Evolutionary conservation across 2,329 filamentous ascomycete genomes (phyloP), one percentile per base, ranked within the genome.

Genomic region (Trichoderma koningiopsis): DNA sequence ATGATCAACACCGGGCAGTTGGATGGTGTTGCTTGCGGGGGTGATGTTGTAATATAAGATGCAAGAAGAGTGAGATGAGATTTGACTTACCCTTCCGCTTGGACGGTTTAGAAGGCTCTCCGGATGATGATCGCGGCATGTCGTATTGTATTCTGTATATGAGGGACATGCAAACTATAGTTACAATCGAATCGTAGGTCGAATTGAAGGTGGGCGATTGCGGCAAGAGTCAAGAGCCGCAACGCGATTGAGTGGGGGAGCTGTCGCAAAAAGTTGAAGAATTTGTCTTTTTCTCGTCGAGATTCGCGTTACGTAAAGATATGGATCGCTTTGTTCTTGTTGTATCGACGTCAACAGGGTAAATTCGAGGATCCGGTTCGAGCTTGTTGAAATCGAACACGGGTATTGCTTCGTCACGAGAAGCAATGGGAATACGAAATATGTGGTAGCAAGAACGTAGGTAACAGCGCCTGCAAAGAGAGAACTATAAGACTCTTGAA

Each of bases 71-170:
- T 13, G 63, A n/a, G 29, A 61, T 33, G 11, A 19, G 19, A 74
- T 77, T 75, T 79, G 19, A 74, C 77, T 75, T 79, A 83, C 82
- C 82, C 77, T 85, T 85, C 70, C 81, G 76, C 78, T 84, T 85
- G 72, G 79, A 77, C 31, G 78, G 71, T 77, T 83, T 84, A 71
- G 76, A 71, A 19, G 81, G 79, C 73, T 84, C 82, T 71, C 78
- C 79, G 68, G 82, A 83, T 65, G 80, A 78, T 75, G 82, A 81
- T 71, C 79, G 80, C 70, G 79, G 76, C 80, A 83, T 82, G 70
- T 72, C 76, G 73, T 40, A 58, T 22, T 49, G 47, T 24, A 64
- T 61, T 40, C 22, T 47, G 31, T 64, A 52, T 69, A 57, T 27
- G 27, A 63, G 58, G 37, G 60, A 58, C 56, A 63, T 53, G 59